Evolutionary conservation across 306 rosid genomes (phyloP).

Genomic region (Sphenostylis stenocarpa): DNA sequence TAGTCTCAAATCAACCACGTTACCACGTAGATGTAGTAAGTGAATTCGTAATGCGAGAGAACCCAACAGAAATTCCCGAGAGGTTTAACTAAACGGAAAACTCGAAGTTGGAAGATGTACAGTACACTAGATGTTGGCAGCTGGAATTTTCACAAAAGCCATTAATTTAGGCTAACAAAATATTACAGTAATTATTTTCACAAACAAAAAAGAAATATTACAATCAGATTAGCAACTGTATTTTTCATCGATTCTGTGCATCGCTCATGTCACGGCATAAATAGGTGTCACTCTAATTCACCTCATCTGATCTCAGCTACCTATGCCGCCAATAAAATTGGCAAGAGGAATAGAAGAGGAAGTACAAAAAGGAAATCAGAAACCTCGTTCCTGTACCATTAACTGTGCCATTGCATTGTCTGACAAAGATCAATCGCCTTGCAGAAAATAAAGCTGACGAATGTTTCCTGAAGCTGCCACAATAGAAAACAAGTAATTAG

Average conservation of each 20-base stretch:
- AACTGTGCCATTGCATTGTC: slow-evolving; percentile 33
- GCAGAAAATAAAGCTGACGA: slow-evolving; percentile 95
- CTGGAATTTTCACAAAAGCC: slow-evolving; percentile 43
- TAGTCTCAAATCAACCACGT: background rate
- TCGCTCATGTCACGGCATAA: slow-evolving; percentile 42
- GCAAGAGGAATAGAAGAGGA: slow-evolving; percentile 31
- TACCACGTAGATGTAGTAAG: background rate
- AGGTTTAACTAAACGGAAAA: slow-evolving; percentile 24
- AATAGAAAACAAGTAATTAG: slow-evolving; percentile 18
- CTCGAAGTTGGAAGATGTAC: slow-evolving; percentile 32
- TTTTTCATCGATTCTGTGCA: slow-evolving; percentile 55
- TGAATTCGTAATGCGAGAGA: background rate
- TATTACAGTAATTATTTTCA: slow-evolving; percentile 58
- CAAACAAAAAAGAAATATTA: slow-evolving; percentile 47
- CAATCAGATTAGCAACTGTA: slow-evolving; percentile 66
- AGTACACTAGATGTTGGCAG: slow-evolving; percentile 28
- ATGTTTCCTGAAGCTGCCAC: slow-evolving; percentile 91
- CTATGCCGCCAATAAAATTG: slow-evolving; percentile 40
- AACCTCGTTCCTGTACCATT: slow-evolving; percentile 44
- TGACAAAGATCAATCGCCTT: slow-evolving; percentile 61
- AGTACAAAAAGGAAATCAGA: slow-evolving; percentile 44
- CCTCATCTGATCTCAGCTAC: slow-evolving; percentile 44
- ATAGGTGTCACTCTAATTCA: slow-evolving; percentile 38
- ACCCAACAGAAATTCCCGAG: background rate
- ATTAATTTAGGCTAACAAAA: slow-evolving; percentile 56